These are phyloP conservation scores for Camellia japonica DNA, from an alignment of 148 eudicot genomes.

Conservation along the genomic window DNA sequence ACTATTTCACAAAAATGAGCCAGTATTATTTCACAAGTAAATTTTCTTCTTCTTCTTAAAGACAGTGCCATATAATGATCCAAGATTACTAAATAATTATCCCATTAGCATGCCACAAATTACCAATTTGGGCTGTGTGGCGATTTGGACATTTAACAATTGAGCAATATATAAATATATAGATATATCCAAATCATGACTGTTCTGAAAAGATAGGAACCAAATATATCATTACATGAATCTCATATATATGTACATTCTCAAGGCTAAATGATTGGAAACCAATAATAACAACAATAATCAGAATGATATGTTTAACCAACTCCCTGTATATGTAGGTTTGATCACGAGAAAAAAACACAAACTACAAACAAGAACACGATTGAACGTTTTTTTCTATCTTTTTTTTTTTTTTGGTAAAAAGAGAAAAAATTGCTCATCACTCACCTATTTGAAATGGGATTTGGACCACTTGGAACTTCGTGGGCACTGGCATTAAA, in stretches of 20 bases:
- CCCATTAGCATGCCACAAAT: background rate
- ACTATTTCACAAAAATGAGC: no score
- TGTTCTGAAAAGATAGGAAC: background rate
- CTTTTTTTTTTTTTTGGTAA: background rate
- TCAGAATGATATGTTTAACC: background rate
- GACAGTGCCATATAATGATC: no score
- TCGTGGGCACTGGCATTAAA: slow-evolving; percentile 31
- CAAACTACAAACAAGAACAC: background rate
- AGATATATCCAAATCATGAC: background rate
- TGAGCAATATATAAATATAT: background rate
- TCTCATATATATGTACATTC: background rate
- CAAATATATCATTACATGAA: slow-evolving; percentile 4
- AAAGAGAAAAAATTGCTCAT: no score
- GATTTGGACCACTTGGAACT: slow-evolving; percentile 45
- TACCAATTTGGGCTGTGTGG: background rate
- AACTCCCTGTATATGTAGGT: background rate
- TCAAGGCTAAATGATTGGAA: background rate
- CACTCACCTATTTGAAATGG: slow-evolving; percentile 37
- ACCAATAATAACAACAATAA: background rate
- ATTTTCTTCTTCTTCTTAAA: no score
- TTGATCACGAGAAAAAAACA: background rate
- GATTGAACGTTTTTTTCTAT: background rate
- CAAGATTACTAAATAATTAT: no score
- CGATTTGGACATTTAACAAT: background rate
- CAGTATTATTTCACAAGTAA: no score